phyloP scores from a whole-genome alignment of 208 protist genomes.

The Vickermania spadyakhi region DNA sequence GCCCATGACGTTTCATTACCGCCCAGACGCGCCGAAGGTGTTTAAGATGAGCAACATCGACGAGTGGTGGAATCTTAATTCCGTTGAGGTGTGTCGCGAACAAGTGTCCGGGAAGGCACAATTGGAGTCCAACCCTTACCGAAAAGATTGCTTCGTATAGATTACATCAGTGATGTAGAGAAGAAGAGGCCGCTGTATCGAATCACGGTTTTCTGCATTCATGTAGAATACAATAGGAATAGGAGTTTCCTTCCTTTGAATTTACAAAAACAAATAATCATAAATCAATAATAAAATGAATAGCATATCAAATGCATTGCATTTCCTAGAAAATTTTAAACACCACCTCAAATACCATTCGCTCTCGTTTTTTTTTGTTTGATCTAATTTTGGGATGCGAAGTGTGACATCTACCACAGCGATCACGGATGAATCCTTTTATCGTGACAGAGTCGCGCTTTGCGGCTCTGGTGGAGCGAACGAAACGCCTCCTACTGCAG shows the following conservation, averaged over 20 bases:
- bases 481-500: slow-evolving; percentile 47
- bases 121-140: slow-evolving; percentile 25
- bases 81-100: slow-evolving; percentile 26
- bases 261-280: no score
- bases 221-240: no score
- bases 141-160: neutral
- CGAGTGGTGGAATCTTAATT: slow-evolving; percentile 62
- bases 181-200: no score
- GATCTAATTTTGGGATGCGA: no score
- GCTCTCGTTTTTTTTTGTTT: neutral
- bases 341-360: neutral
- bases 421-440: slow-evolving; percentile 14
- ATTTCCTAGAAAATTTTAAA: no score
- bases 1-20: slow-evolving; percentile 14
- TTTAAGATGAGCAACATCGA: slow-evolving; percentile 83
- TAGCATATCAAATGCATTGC: no score
- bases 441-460: slow-evolving; percentile 26
- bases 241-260: no score
- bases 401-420: slow-evolving; percentile 2
- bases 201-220: no score
- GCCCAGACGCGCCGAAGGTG: slow-evolving; percentile 16
- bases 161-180: no score
- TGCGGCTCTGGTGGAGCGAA: slow-evolving; percentile 27
- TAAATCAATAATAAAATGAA: no score
- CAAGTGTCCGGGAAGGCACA: slow-evolving; percentile 11